Percentiles rank a stretch among this genome's conserved stretches.
phyloP scores from a whole-genome alignment of 345 rosid genomes.

The Kandelia obovata region DNA sequence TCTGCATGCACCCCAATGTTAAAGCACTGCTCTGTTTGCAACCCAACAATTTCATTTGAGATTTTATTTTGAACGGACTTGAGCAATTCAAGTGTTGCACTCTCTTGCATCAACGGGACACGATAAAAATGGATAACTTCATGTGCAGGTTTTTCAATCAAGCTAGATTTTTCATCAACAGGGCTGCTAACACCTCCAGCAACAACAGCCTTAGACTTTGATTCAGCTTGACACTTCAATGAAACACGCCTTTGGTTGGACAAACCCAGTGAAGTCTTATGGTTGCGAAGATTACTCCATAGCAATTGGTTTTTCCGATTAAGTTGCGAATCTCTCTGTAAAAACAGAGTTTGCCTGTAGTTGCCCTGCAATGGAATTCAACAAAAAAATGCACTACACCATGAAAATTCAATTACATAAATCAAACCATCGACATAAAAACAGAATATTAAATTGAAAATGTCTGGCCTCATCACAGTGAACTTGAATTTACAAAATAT shows the following conservation, averaged over 20 bases:
- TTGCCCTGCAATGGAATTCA: conserved; percentile 12
- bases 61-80: conserved; percentile 61
- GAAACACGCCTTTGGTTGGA: conserved; percentile 22
- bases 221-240: conserved; percentile 50
- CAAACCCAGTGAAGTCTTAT: neutral
- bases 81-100: conserved; percentile 60
- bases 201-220: conserved; percentile 49
- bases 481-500: neutral
- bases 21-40: conserved; percentile 83
- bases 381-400: neutral
- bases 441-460: neutral
- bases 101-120: conserved; percentile 70
- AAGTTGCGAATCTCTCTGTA: conserved; percentile 8
- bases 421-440: neutral
- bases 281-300: conserved; percentile 15
- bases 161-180: conserved; percentile 42
- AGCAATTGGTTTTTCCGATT: conserved; percentile 20
- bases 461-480: neutral
- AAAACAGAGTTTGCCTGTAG: conserved; percentile 13
- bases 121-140: conserved; percentile 73
- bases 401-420: neutral
- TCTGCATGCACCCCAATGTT: conserved; percentile 55
- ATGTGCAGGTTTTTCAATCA: conserved; percentile 52
- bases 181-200: conserved; percentile 33
- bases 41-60: conserved; percentile 59